phyloP scores from a whole-genome alignment of 139 green algal genomes.

The Volvox africanus region DNA sequence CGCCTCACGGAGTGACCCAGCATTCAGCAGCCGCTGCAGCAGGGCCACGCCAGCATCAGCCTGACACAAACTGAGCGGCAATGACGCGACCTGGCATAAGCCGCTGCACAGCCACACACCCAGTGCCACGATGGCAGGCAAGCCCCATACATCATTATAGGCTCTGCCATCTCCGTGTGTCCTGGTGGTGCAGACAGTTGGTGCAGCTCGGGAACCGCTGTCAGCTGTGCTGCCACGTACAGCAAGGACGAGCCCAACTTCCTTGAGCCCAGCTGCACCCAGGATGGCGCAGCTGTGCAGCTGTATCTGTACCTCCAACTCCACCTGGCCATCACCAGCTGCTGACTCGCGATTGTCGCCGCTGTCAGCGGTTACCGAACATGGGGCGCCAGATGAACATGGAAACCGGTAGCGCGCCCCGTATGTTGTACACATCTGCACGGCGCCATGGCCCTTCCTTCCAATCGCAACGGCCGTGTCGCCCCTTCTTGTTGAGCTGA shows the following conservation, averaged over 20 bases:
- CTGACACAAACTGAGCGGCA: background rate
- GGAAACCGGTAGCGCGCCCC: background rate
- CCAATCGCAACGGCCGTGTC: too few relatives aligned
- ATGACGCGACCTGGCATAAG: constrained; percentile 14
- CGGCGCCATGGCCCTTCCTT: background rate
- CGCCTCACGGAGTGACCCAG: background rate
- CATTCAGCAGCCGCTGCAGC: constrained; percentile 10
- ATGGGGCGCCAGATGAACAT: background rate
- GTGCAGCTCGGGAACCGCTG: background rate
- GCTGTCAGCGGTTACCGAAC: background rate
- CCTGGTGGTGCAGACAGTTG: background rate
- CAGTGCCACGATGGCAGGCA: background rate
- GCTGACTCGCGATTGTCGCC: background rate
- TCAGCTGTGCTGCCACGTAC: background rate
- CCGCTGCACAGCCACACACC: constrained; percentile 12
- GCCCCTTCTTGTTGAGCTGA: too few relatives aligned
- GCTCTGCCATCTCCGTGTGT: background rate
- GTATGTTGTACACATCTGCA: constrained; percentile 18
- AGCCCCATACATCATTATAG: background rate
- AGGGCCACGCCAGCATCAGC: background rate
- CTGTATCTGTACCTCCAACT: background rate
- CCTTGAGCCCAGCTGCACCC: constrained; percentile 6
- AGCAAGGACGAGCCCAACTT: background rate
- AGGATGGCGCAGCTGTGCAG: background rate
- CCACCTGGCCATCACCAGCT: background rate